A percentile compares a stretch with the other conserved stretches of the same genome.
Evolutionary conservation across 2,329 filamentous ascomycete genomes (phyloP).

Genomic region (Verticillium tricorpus): DNA sequence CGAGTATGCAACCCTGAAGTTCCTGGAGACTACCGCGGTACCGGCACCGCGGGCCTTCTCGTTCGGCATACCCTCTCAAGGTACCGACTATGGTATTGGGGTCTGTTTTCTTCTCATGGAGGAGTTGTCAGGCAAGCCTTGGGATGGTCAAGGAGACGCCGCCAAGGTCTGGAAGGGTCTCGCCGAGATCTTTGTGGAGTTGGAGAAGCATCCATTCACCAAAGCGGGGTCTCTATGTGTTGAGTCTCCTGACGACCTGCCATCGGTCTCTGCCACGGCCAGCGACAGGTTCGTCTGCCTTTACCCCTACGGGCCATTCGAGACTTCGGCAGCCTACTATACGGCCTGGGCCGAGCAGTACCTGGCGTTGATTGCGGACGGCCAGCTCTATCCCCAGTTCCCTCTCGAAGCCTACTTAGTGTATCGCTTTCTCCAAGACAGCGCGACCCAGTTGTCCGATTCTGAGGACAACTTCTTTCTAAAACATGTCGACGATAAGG

Average conservation of each 20-base stretch:
- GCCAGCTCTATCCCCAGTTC: conserved; percentile 25
- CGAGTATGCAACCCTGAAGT: conserved; percentile 26
- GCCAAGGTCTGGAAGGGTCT: conserved; percentile 19
- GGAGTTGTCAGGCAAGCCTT: conserved; percentile 20
- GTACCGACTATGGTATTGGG: conserved; percentile 16
- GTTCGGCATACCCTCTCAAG: conserved; percentile 15
- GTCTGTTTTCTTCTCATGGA: conserved; percentile 21
- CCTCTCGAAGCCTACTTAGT: conserved; percentile 22
- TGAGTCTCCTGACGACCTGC: conserved; percentile 4
- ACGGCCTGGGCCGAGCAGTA: conserved; percentile 18
- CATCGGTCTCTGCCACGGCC: conserved; percentile 17
- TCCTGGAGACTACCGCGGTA: conserved; percentile 19
- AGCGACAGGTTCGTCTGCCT: conserved; percentile 23
- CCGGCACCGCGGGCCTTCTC: conserved; percentile 19
- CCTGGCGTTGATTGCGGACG: conserved; percentile 21
- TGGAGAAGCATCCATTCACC: conserved; percentile 18
- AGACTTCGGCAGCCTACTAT: conserved; percentile 15
- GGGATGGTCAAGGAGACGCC: conserved; percentile 12
- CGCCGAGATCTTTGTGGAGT: conserved; percentile 21
- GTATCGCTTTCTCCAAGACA: too few relatives aligned
- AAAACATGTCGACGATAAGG: background rate
- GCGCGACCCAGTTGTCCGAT: too few relatives aligned
- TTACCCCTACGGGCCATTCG: conserved; percentile 12
- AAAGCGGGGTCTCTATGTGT: conserved; percentile 18
- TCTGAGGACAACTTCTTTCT: conserved; percentile 15